These are phyloP conservation scores for Suillus cothurnatus DNA, from an alignment of 768 basidiomycete species.

Conservation along the genomic window DNA sequence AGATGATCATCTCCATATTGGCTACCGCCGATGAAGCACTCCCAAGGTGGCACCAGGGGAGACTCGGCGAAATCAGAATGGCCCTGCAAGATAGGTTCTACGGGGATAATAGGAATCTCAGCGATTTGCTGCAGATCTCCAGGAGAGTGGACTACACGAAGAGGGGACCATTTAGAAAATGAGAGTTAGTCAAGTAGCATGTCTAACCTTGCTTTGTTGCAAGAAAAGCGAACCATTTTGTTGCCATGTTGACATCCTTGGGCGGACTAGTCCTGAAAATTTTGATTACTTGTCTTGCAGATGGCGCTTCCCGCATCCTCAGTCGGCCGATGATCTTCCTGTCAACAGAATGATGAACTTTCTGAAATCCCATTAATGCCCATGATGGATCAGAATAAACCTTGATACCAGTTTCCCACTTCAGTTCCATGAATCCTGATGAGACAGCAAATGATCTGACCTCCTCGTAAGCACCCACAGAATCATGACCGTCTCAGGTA, in stretches of 20 bases:
- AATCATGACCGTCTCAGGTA: slow-evolving; percentile 43
- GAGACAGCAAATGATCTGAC: slow-evolving; percentile 39
- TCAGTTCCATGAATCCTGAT: not conserved
- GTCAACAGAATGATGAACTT: slow-evolving; percentile 52
- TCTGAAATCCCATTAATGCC: slow-evolving; percentile 68
- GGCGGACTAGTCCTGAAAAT: slow-evolving; percentile 58
- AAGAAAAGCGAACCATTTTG: slow-evolving; percentile 63
- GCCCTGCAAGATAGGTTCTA: slow-evolving; percentile 24
- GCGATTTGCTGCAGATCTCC: slow-evolving; percentile 56
- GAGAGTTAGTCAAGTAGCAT: not conserved
- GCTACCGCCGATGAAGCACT: slow-evolving; percentile 57
- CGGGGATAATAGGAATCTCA: slow-evolving; percentile 63
- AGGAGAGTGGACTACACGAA: slow-evolving; percentile 52
- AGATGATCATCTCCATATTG: slow-evolving; percentile 46
- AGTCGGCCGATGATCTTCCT: slow-evolving; percentile 56
- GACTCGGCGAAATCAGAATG: not conserved
- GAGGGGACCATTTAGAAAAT: slow-evolving; percentile 1
- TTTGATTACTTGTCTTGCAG: slow-evolving; percentile 53
- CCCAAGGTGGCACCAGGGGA: slow-evolving; percentile 52
- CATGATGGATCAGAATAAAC: slow-evolving; percentile 68
- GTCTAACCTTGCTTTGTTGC: slow-evolving; percentile 54
- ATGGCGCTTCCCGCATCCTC: slow-evolving; percentile 66
- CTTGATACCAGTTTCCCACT: slow-evolving; percentile 33
- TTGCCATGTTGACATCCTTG: slow-evolving; percentile 47
- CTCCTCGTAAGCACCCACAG: slow-evolving; percentile 65